Percentiles rank a stretch among this genome's conserved stretches.
Evolutionary conservation across 2,329 filamentous ascomycete genomes (phyloP).

Genomic region (Amauroascus verrucosus): DNA sequence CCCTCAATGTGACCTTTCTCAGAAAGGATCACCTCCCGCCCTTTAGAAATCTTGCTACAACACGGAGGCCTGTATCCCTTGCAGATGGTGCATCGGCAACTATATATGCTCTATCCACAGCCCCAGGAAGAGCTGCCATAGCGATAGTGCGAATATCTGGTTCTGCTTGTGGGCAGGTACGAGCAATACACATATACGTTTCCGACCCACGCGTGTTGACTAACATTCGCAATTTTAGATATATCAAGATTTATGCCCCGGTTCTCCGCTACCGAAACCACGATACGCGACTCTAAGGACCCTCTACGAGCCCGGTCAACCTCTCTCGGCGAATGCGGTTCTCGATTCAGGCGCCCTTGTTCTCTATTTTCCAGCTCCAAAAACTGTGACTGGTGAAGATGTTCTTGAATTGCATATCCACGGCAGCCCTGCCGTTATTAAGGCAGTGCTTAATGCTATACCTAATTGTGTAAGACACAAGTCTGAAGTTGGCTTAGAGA

Average conservation of each 20-base stretch:
- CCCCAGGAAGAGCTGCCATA: conserved; percentile 75
- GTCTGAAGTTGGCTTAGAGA: background rate
- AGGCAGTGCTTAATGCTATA: conserved; percentile 72
- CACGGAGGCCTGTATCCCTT: conserved; percentile 1
- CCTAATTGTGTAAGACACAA: conserved; percentile 32
- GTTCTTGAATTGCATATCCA: conserved; percentile 91
- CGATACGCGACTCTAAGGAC: conserved; percentile 62
- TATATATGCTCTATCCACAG: conserved; percentile 87
- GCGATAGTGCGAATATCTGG: conserved; percentile 84
- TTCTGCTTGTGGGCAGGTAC: conserved; percentile 57
- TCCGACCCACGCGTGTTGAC: background rate
- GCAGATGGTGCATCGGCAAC: conserved; percentile 39
- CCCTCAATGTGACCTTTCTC: background rate
- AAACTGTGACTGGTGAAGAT: conserved; percentile 84
- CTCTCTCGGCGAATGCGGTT: conserved; percentile 34
- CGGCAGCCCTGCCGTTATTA: conserved; percentile 78
- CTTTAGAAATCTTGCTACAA: background rate
- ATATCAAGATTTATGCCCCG: conserved; percentile 53
- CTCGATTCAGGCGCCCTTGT: conserved; percentile 71
- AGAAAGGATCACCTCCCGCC: conserved; percentile 6
- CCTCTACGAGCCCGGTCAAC: conserved; percentile 50
- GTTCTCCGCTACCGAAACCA: conserved; percentile 44
- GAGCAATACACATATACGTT: conserved; percentile 19
- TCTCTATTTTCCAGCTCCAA: conserved; percentile 69
- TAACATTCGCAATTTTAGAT: conserved; percentile 39